Base-by-base conservation (phyloP, 148 eudicot genomes). In the Fagopyrum tataricum region DNA sequence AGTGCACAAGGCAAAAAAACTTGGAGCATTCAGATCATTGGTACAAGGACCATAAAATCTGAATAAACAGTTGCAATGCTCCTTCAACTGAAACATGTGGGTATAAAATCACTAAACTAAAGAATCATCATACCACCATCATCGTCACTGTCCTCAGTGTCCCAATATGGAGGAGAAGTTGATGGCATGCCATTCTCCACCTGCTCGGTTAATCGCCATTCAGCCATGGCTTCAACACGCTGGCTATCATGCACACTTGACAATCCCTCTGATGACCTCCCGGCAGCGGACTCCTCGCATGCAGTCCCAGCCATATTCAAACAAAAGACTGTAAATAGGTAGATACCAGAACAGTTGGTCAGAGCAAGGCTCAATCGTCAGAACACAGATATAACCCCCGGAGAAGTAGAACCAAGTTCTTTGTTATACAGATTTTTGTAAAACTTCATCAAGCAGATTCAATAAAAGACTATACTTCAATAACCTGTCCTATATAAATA, bases 131-230 rank as follows among this genome's bases (percentile, higher is more conserved):
- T 76, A 85, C 83, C 88, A 81, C 88, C 83, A 71, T 89, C 92
- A 68, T 88, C 88, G 48, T 90, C 97, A 73, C 84, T 84, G 47
- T 86, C 90, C 46, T 91, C 96, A 23, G 85, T 84, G 76, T 94
- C 98, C 98, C 98, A 91, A 70, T 87, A 91, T 18, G 97, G 91
- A 7, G 96, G 98, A 23, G 96, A 91, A 74, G 98, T 91, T 4
- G 98, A 95, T 13, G 98, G 90, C 66, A 74, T 81, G 47, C 90
- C 93, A 79, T 84, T 91, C 73, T 91, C 93, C 79, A 91, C 84
- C 84, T 88, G 97, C 75, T 88, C 97, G 7, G 85, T 82, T 49
- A 93, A 95, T 77, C 98, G 84, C 92, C 98, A 95, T 46, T 95
- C 97, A 0, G 85, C 83, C 79, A 88, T 73, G 52, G 89, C 93